Base-by-base conservation (phyloP, 2,329 filamentous ascomycete species). In the Periconia sp. region DNA sequence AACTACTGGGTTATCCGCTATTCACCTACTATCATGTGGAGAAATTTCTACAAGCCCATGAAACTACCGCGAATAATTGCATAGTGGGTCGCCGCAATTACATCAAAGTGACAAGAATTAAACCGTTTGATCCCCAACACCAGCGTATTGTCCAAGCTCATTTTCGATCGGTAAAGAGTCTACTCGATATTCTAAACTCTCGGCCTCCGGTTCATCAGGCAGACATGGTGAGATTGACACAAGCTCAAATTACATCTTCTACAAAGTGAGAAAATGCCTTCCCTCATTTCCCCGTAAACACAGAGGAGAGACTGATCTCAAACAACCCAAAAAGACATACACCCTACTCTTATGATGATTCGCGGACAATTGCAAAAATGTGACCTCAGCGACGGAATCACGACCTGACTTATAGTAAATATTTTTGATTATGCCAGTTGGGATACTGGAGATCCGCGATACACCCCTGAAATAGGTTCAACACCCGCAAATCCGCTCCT, bases 241-340 rank as follows among this genome's bases (percentile, higher is more conserved):
- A 18, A 2, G 49, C 41, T 14, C 47, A 47, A 6, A 58, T 31
- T 14, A 61, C 55, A 15, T 58, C 53, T 56, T 47, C 31, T 61
- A 56, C 1, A 61, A 42, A 9, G 53, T 33, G 5, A 31, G n/a
- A 31, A 18, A 57, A 61, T 3, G 58, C 23, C 58, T 30, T 43
- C 49, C 15, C 41, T 2, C 1, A 52, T 62, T 45, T 64, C 60
- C 7, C 62, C 62, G 43, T 64, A 64, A n/a, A n/a, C 0, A 61
- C 41, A 14, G 60, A n/a, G 5, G 60, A 52, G 44, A 62, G 55
- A 31, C 63, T 53, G 43, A 64, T 44, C 23, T 51, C 49, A 31
- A 66, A 63, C 2, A 65, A 48, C 1, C 63, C 64, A n/a, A 66
- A 46, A 8, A 67, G 47, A 61, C 9, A 50, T 47, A 18, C 66